Percentiles rank a stretch among this genome's conserved stretches.
These are phyloP conservation scores for Neurospora hispaniola DNA, from an alignment of 495 filamentous ascomycete species.

Conservation along the genomic window DNA sequence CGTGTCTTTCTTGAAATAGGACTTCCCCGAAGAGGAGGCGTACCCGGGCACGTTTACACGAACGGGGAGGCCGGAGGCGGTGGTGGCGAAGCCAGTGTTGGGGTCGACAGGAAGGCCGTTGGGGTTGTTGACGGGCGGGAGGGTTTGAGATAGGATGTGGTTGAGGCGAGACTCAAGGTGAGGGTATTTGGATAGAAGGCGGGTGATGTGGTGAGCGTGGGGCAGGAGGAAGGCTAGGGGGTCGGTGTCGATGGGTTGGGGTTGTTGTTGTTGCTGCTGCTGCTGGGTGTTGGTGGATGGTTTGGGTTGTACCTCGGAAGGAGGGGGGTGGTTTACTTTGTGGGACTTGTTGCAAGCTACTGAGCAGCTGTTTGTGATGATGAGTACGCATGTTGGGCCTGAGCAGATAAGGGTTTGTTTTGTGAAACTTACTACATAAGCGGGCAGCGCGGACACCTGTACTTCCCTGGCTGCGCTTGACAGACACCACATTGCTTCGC, in stretches of 20 bases:
- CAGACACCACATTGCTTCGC: conserved; percentile 47
- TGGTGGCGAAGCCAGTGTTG: not conserved
- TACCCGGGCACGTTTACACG: not conserved
- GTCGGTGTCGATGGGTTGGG: conserved; percentile 10
- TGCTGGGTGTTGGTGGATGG: conserved; percentile 1
- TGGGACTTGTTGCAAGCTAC: conserved; percentile 57
- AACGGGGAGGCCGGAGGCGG: not conserved
- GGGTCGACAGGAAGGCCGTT: not conserved
- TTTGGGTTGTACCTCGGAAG: not conserved
- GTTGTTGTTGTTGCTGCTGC: not conserved
- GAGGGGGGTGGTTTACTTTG: conserved; percentile 34
- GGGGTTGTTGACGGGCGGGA: conserved; percentile 19
- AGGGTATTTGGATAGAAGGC: conserved; percentile 43
- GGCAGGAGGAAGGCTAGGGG: conserved; percentile 31
- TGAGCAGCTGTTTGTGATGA: conserved; percentile 46
- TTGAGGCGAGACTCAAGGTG: conserved; percentile 37
- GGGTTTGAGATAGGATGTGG: conserved; percentile 42
- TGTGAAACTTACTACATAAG: conserved; percentile 44
- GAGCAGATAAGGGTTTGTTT: not conserved
- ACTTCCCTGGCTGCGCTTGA: conserved; percentile 44
- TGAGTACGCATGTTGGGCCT: not conserved
- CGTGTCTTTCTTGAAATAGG: not conserved
- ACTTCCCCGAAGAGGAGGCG: not conserved
- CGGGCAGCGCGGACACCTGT: conserved; percentile 55
- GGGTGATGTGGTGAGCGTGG: conserved; percentile 34